Percentiles rank a stretch among this genome's conserved stretches.
phyloP scores from a whole-genome alignment of 164 flowering plant species.

The Amborella trichopoda region DNA sequence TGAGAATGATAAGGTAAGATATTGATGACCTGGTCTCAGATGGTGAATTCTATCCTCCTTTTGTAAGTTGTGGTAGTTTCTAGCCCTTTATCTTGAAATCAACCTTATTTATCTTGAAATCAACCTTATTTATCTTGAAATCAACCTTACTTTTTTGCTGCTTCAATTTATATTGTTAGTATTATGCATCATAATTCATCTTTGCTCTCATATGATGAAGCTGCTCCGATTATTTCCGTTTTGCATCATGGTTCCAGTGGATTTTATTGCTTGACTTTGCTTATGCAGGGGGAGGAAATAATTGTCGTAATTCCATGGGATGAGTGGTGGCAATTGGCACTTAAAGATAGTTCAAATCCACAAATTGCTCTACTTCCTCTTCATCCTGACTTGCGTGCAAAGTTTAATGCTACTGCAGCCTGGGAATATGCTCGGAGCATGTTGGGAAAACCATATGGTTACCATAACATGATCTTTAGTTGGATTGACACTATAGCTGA shows the following conservation, averaged over 20 bases:
- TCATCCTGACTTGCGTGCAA: conserved; percentile 78
- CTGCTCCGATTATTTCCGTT: too few relatives aligned
- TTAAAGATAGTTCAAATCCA: conserved; percentile 81
- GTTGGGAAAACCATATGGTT: conserved; percentile 97
- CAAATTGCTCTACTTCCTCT: conserved; percentile 92
- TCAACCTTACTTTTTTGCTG: too few relatives aligned
- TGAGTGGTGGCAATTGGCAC: conserved; percentile 93
- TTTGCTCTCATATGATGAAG: too few relatives aligned
- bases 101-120: too few relatives aligned
- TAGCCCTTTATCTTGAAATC: too few relatives aligned
- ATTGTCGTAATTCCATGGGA: conserved; percentile 91
- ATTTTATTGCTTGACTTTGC: conserved; percentile 2
- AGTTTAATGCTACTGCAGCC: conserved; percentile 80
- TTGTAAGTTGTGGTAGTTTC: too few relatives aligned
- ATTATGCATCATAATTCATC: too few relatives aligned
- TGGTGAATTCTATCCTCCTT: too few relatives aligned
- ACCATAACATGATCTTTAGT: conserved; percentile 99
- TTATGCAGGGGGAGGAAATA: conserved; percentile 89
- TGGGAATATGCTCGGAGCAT: conserved; percentile 95
- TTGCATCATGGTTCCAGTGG: not conserved
- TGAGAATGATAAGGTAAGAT: conserved; percentile 99
- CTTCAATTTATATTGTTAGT: too few relatives aligned
- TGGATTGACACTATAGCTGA: conserved; percentile 93
- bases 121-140: too few relatives aligned
- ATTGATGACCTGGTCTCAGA: too few relatives aligned